Percentiles rank a stretch among this genome's conserved stretches.
Evolutionary conservation across 495 filamentous ascomycete species (phyloP).

Genomic region (Arthonia radiata): DNA sequence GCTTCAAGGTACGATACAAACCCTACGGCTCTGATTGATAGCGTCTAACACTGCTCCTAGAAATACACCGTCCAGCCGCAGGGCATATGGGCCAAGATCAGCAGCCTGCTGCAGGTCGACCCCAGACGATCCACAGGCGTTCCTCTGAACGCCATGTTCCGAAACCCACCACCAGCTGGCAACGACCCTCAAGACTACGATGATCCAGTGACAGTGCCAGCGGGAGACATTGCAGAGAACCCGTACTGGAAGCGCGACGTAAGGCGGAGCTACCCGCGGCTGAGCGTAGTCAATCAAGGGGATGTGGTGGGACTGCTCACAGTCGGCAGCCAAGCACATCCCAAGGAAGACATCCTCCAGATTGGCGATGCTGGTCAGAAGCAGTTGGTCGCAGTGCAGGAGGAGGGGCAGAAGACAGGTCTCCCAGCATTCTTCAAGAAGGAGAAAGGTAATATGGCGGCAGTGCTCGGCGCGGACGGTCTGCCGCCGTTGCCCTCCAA

Average conservation of each 20-base stretch:
- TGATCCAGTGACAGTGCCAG: slow-evolving; percentile 78
- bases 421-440: slow-evolving; percentile 50
- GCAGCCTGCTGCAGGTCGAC: slow-evolving; percentile 54
- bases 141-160: slow-evolving; percentile 79
- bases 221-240: slow-evolving; percentile 88
- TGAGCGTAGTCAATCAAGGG: slow-evolving; percentile 56
- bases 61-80: slow-evolving; percentile 93
- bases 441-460: slow-evolving; percentile 28
- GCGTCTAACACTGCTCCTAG: too few relatives aligned
- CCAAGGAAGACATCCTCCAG: slow-evolving; percentile 49
- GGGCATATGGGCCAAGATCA: slow-evolving; percentile 72
- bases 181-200: slow-evolving; percentile 54
- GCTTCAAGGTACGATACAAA: too few relatives aligned
- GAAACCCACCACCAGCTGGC: slow-evolving; percentile 63
- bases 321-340: slow-evolving; percentile 58
- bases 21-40: too few relatives aligned
- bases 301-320: slow-evolving; percentile 67
- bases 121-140: slow-evolving; percentile 75
- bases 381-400: slow-evolving; percentile 55
- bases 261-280: slow-evolving; percentile 62
- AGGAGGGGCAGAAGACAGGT: slow-evolving; percentile 46
- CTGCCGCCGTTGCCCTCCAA: slow-evolving; percentile 49
- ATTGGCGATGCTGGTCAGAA: slow-evolving; percentile 65
- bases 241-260: slow-evolving; percentile 92
- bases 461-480: slow-evolving; percentile 45